Evolutionary conservation across 139 green algal species (phyloP).

Genomic region (Chlorella ohadii): DNA sequence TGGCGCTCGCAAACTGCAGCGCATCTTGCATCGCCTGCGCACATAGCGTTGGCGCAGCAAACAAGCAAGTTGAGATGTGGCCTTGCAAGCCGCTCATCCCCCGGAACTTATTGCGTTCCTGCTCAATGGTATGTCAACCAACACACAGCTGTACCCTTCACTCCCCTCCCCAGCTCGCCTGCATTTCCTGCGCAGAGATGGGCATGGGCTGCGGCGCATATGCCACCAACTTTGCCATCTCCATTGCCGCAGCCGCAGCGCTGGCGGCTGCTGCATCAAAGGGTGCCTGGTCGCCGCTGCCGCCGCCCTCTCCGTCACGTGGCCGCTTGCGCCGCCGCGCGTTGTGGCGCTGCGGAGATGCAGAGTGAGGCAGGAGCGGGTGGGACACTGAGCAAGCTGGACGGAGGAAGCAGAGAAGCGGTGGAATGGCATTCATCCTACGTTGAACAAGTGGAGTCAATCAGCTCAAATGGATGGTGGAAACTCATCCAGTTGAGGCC

Average conservation of each 20-base stretch:
- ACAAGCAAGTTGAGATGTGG: too few relatives aligned
- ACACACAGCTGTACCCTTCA: neutral
- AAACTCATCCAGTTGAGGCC: too few relatives aligned
- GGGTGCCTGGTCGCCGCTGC: neutral
- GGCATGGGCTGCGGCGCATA: neutral
- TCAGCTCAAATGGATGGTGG: too few relatives aligned
- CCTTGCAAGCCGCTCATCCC: too few relatives aligned
- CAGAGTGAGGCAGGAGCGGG: too few relatives aligned
- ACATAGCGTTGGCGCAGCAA: too few relatives aligned
- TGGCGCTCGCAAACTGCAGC: constrained; percentile 37
- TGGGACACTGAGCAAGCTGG: too few relatives aligned
- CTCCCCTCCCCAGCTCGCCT: neutral
- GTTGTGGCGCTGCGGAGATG: constrained; percentile 35
- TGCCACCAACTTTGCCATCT: constrained; percentile 11
- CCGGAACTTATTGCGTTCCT: too few relatives aligned
- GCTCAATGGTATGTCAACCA: too few relatives aligned
- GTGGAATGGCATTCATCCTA: too few relatives aligned
- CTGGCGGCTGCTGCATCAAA: neutral
- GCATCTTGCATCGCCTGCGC: constrained; percentile 44
- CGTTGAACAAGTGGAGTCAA: too few relatives aligned
- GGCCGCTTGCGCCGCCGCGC: constrained; percentile 42
- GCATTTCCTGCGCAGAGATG: neutral
- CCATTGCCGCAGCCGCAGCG: neutral
- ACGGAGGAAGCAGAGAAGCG: too few relatives aligned
- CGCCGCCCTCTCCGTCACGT: neutral